These are phyloP conservation scores for Pyrrhoderma noxium DNA, from an alignment of 1,284 basidiomycete species.

Conservation along the genomic window DNA sequence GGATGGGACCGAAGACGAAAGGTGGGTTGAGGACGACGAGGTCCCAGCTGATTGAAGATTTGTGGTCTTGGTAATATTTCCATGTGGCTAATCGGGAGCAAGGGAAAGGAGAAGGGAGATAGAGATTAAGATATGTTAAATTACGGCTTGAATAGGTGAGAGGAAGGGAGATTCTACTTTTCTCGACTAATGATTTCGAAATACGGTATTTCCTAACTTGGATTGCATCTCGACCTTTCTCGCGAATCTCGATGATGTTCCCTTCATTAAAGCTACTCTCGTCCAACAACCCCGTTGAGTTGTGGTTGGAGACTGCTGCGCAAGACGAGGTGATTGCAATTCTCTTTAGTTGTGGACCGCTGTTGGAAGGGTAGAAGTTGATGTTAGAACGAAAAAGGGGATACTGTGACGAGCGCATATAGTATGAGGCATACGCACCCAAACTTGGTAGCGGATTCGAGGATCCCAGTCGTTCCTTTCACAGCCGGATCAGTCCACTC, in stretches of 20 bases:
- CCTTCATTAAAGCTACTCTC: slow-evolving; percentile 9
- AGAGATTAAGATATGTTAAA: not conserved
- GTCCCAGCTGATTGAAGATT: slow-evolving; percentile 16
- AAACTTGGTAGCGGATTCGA: slow-evolving; percentile 14
- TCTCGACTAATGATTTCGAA: slow-evolving; percentile 6
- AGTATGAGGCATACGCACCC: slow-evolving; percentile 7
- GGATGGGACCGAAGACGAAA: slow-evolving; percentile 15
- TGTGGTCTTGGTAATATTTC: slow-evolving; percentile 14
- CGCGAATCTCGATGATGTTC: not conserved
- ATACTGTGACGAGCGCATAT: too few species aligned
- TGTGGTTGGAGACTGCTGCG: not conserved
- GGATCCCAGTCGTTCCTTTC: slow-evolving; percentile 16
- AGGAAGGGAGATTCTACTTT: not conserved
- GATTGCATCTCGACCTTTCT: slow-evolving; percentile 2
- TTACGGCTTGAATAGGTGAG: too few species aligned
- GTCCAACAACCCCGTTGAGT: not conserved
- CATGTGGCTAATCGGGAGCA: not conserved
- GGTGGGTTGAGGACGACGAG: slow-evolving; percentile 18
- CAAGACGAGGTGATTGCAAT: slow-evolving; percentile 5
- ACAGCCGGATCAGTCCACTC: slow-evolving; percentile 17
- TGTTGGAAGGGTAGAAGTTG: not conserved
- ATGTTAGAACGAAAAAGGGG: too few species aligned
- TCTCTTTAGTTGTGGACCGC: slow-evolving; percentile 9
- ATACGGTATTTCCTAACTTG: slow-evolving; percentile 4
- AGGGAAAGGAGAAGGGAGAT: not conserved